Evolutionary conservation across 192 early-diverging fungal genomes (phyloP).

Genomic region (Coemansia sp.): DNA sequence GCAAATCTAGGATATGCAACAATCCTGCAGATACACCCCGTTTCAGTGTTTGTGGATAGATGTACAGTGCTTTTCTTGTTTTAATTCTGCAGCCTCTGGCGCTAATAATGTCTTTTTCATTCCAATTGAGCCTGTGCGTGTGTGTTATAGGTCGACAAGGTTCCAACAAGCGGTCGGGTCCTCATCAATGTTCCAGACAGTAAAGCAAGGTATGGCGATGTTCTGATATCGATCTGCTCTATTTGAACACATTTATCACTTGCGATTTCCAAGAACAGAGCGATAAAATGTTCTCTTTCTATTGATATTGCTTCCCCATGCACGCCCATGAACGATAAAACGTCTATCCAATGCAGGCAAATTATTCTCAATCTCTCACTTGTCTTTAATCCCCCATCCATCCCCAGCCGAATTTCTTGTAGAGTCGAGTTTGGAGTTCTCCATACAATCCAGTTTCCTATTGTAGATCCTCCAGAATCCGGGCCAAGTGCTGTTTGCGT

Average conservation of each 20-base stretch:
- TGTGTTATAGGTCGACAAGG: slow-evolving; percentile 69
- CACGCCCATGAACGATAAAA: neutral
- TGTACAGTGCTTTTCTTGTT: neutral
- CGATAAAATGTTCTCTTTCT: neutral
- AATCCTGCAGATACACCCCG: neutral
- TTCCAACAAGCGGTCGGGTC: slow-evolving; percentile 72
- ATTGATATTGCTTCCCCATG: neutral
- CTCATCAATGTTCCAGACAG: slow-evolving; percentile 78
- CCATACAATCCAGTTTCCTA: slow-evolving; percentile 84
- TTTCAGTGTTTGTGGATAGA: neutral
- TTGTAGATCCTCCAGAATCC: slow-evolving; percentile 64
- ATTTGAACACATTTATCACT: no score
- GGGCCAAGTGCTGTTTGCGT: slow-evolving; percentile 75
- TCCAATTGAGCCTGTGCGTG: neutral
- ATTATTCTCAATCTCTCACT: neutral
- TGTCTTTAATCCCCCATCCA: neutral
- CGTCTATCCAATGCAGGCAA: neutral
- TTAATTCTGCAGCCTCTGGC: neutral
- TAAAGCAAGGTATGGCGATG: slow-evolving; percentile 59
- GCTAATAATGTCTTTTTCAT: neutral
- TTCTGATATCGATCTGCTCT: no score
- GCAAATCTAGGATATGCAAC: neutral
- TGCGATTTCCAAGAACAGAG: neutral
- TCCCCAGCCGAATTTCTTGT: slow-evolving; percentile 18
- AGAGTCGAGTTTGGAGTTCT: slow-evolving; percentile 96